These are phyloP conservation scores for Novakomyces olei DNA, from an alignment of 805 yeast genomes.

Conservation along the genomic window DNA sequence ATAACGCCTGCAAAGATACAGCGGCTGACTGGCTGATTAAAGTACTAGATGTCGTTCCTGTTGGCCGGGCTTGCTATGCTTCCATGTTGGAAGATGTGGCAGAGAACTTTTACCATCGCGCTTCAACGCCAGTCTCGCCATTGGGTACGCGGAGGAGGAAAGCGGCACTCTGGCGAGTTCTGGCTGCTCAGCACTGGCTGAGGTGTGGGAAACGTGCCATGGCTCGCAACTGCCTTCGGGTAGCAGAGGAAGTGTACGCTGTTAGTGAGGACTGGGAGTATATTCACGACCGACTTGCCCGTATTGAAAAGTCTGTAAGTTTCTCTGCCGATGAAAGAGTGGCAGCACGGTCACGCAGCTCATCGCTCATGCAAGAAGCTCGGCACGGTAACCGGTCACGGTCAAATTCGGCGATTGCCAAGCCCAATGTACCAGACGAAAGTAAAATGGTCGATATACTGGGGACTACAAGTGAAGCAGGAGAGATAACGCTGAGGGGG, in stretches of 20 bases:
- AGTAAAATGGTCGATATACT: too few species aligned
- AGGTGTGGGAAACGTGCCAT: constrained; percentile 13
- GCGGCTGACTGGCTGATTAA: constrained; percentile 27
- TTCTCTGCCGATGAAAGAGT: too few species aligned
- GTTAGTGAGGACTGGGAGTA: too few species aligned
- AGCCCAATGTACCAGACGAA: too few species aligned
- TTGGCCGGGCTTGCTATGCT: constrained; percentile 24
- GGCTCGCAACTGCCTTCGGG: constrained; percentile 14
- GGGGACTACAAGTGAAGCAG: too few species aligned
- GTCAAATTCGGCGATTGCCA: too few species aligned
- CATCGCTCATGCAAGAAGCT: too few species aligned
- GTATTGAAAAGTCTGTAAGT: too few species aligned
- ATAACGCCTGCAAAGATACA: constrained; percentile 22
- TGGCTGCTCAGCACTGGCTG: constrained; percentile 56
- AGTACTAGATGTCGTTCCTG: constrained; percentile 20
- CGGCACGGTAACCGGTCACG: too few species aligned
- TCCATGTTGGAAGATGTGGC: constrained; percentile 32
- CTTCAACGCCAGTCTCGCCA: constrained; percentile 7
- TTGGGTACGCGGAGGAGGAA: constrained; percentile 37
- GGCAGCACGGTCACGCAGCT: too few species aligned
- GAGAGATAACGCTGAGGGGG: too few species aligned
- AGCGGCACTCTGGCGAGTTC: constrained; percentile 50
- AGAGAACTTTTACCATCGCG: constrained; percentile 23
- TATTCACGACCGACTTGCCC: too few species aligned
- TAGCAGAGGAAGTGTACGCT: constrained; percentile 13